These are phyloP conservation scores for Kentomonas sorsogonicus DNA, from an alignment of 208 protist genomes.

Conservation along the genomic window DNA sequence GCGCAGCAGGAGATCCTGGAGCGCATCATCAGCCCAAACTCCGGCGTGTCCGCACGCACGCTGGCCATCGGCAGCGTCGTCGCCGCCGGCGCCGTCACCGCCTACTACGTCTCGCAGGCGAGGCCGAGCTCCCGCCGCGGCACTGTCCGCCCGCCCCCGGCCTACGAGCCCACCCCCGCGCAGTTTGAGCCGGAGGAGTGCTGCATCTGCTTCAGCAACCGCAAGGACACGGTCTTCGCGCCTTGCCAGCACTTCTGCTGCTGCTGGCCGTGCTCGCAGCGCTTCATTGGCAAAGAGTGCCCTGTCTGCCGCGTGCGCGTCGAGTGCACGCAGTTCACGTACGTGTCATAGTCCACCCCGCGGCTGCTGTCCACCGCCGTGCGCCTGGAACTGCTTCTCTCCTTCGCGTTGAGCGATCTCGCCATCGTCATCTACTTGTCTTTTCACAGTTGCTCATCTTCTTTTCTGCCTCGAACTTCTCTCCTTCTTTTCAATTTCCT, in stretches of 20 bases:
- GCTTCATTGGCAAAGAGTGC: conserved; percentile 22
- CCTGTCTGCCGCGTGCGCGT: conserved; percentile 41
- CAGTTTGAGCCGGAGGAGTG: conserved; percentile 58
- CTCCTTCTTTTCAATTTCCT: not conserved
- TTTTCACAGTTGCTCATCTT: not conserved
- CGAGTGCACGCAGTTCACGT: conserved; percentile 48
- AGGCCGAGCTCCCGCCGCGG: not conserved
- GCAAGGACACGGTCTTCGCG: conserved; percentile 59
- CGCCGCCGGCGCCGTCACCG: conserved; percentile 15
- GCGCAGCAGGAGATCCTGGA: conserved; percentile 56
- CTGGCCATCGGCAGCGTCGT: conserved; percentile 19
- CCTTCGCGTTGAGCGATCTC: not conserved
- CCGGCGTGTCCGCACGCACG: conserved; percentile 3
- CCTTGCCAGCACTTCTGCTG: conserved; percentile 65
- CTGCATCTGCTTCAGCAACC: conserved; percentile 53
- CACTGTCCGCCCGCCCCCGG: conserved; percentile 25
- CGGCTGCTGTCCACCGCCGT: not conserved
- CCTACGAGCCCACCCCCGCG: conserved; percentile 45
- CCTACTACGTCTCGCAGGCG: conserved; percentile 22
- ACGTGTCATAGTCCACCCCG: conserved; percentile 23
- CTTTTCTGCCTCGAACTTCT: not conserved
- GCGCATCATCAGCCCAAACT: conserved; percentile 14
- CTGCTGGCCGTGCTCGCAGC: conserved; percentile 58
- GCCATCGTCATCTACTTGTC: not conserved
- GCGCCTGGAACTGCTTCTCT: too few relatives aligned